A percentile compares a stretch with the other conserved stretches of the same genome.
These are phyloP conservation scores for Alternaria angustiovoidea DNA, from an alignment of 2,329 filamentous ascomycete genomes.

Conservation along the genomic window DNA sequence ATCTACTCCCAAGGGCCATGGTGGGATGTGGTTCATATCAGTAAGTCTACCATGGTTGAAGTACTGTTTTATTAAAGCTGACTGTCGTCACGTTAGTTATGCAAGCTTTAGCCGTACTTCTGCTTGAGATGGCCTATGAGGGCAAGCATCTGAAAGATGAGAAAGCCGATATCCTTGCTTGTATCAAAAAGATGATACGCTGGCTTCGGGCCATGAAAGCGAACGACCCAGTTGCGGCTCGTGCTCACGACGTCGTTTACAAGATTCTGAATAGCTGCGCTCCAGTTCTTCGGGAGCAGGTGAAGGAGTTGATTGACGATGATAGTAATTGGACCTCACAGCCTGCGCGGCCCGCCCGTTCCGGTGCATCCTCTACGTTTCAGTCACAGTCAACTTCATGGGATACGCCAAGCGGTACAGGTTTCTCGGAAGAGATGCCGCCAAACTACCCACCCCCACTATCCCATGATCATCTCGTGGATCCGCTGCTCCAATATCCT, in stretches of 20 bases:
- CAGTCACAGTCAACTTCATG: background rate
- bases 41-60: slow-evolving; percentile 14
- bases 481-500: background rate
- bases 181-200: slow-evolving; percentile 44
- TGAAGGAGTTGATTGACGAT: slow-evolving; percentile 21
- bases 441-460: background rate
- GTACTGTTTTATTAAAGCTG: background rate
- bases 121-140: slow-evolving; percentile 49
- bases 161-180: slow-evolving; percentile 32
- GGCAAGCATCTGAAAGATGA: slow-evolving; percentile 36
- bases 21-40: slow-evolving; percentile 52
- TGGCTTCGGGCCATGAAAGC: slow-evolving; percentile 46
- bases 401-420: background rate
- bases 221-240: slow-evolving; percentile 39
- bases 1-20: slow-evolving; percentile 48
- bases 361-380: background rate
- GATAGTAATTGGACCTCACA: background rate
- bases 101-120: slow-evolving; percentile 49
- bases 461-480: background rate
- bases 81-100: slow-evolving; percentile 33
- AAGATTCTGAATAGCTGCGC: slow-evolving; percentile 26
- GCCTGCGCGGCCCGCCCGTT: background rate
- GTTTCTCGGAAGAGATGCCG: background rate
- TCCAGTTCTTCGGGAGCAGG: slow-evolving; percentile 21
- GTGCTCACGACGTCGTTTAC: slow-evolving; percentile 36